Percentiles rank a stretch among this genome's conserved stretches.
Conservation (phyloP, 2,329 filamentous ascomycete genomes). For the Bipolaris cookei region DNA sequence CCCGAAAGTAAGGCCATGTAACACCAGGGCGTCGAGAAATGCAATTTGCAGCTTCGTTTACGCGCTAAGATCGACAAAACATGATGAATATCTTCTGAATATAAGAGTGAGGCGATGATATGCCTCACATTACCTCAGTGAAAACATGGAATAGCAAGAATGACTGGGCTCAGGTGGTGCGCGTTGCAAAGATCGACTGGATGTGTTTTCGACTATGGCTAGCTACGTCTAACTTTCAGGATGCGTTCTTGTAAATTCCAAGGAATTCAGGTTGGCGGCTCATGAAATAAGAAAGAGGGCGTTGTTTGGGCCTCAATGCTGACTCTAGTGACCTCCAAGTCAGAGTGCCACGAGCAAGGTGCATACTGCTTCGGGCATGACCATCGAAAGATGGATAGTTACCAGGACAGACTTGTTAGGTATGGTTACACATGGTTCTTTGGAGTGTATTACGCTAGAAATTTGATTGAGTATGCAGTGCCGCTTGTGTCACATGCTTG, state of each 20-base stretch:
- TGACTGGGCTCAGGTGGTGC: background rate
- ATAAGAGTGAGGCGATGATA: background rate
- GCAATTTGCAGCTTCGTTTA: background rate
- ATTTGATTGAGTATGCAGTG: background rate
- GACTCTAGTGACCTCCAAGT: background rate
- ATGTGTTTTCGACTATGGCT: background rate
- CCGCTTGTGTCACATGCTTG: too few species aligned
- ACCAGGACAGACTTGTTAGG: too few species aligned
- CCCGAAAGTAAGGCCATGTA: background rate
- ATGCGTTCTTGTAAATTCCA: background rate
- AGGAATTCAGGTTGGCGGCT: too few species aligned
- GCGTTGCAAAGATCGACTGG: background rate
- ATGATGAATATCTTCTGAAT: background rate
- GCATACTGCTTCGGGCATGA: background rate
- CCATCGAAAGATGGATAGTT: too few species aligned
- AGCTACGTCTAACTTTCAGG: background rate
- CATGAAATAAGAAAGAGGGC: background rate
- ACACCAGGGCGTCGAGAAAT: too few species aligned
- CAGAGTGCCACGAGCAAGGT: background rate
- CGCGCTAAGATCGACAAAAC: background rate
- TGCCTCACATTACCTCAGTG: too few species aligned
- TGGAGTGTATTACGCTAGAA: background rate
- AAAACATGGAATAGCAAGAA: background rate
- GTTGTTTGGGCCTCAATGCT: background rate
- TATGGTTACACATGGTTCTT: too few species aligned